phyloP scores from a whole-genome alignment of 2,329 filamentous ascomycete genomes.

The Geosmithia flava region DNA sequence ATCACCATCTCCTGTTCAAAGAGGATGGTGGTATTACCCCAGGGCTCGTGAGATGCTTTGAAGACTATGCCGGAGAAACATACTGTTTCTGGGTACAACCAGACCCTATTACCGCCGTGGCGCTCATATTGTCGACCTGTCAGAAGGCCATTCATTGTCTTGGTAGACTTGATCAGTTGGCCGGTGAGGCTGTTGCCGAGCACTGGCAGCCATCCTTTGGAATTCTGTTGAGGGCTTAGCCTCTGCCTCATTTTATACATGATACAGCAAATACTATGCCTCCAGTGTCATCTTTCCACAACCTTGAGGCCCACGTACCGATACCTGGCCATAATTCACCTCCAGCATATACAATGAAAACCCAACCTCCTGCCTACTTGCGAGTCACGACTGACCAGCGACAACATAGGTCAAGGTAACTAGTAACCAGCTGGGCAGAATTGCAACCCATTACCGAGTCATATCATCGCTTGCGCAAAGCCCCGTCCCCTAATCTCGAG shows the following conservation, averaged over 20 bases:
- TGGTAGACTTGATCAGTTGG: background rate
- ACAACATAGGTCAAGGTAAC: background rate
- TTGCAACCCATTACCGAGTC: background rate
- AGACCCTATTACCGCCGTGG: background rate
- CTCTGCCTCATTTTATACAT: too few species aligned
- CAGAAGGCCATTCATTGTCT: background rate
- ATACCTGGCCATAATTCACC: too few species aligned
- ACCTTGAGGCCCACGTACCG: background rate
- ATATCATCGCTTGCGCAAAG: background rate
- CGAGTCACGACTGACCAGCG: background rate
- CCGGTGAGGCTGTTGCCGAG: background rate
- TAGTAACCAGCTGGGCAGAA: background rate
- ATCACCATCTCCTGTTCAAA: background rate
- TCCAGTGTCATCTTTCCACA: background rate
- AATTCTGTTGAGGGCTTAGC: background rate
- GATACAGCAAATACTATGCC: background rate
- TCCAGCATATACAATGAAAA: too few species aligned
- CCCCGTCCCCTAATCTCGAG: background rate
- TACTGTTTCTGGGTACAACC: background rate
- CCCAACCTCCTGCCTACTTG: background rate
- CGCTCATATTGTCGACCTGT: background rate
- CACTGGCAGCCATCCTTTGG: background rate
- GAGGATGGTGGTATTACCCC: background rate
- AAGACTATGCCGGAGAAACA: background rate
- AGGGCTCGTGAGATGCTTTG: background rate